phyloP scores from a whole-genome alignment of 768 basidiomycete genomes.

The Collybiopsis confluens region DNA sequence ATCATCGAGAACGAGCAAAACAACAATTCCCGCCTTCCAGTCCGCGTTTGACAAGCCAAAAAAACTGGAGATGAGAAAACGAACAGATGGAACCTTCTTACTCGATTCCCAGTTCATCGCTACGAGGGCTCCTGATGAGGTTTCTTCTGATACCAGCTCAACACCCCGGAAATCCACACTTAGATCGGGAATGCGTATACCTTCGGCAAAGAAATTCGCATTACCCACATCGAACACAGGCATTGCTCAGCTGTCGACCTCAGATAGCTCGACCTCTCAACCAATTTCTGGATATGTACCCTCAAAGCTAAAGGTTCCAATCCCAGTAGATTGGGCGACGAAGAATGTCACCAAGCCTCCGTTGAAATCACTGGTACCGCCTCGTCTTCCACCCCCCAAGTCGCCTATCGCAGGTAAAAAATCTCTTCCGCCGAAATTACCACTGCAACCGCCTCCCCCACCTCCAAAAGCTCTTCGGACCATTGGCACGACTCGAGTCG shows the following conservation, averaged over 20 bases:
- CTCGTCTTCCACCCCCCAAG: neutral
- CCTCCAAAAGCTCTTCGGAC: conserved; percentile 24
- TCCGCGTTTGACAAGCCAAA: neutral
- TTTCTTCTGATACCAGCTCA: neutral
- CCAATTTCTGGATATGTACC: neutral
- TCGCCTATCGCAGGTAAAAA: neutral
- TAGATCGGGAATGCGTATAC: neutral
- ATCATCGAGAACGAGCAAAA: neutral
- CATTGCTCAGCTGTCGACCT: neutral
- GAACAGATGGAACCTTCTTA: neutral
- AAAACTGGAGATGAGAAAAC: neutral
- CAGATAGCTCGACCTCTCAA: neutral
- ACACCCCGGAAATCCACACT: neutral
- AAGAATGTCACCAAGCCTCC: neutral
- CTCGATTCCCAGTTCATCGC: neutral
- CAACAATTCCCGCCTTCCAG: neutral
- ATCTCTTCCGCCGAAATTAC: neutral
- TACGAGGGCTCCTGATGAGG: neutral
- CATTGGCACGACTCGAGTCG: conserved; percentile 49
- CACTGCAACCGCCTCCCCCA: neutral
- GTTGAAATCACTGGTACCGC: neutral
- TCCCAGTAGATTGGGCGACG: neutral
- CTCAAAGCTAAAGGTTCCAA: neutral
- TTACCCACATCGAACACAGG: neutral
- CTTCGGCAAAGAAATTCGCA: neutral